phyloP scores from a whole-genome alignment of 1,284 basidiomycete genomes.

The Schizophyllum amplum region DNA sequence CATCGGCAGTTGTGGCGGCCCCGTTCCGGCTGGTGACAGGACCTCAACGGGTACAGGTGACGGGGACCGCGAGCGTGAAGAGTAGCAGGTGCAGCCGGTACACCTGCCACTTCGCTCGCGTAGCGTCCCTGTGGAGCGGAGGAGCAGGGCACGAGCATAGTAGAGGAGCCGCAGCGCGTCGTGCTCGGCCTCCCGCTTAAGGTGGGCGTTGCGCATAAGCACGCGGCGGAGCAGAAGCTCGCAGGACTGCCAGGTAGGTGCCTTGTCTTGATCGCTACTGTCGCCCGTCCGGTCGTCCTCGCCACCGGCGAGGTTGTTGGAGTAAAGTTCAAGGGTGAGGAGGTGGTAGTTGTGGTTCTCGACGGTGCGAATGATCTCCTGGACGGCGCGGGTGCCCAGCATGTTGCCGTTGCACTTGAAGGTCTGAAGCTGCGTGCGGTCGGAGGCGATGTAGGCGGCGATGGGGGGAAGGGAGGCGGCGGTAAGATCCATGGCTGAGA shows the following conservation, averaged over 20 bases:
- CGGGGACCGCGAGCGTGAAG: constrained; percentile 6
- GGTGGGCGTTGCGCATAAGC: constrained; percentile 38
- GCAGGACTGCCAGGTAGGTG: constrained; percentile 28
- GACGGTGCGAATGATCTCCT: constrained; percentile 37
- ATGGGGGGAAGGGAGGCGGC: constrained; percentile 34
- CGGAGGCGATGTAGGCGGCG: constrained; percentile 42
- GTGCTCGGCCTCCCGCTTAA: constrained; percentile 35
- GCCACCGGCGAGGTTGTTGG: constrained; percentile 29
- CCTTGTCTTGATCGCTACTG: too few relatives aligned
- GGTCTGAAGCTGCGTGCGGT: constrained; percentile 41
- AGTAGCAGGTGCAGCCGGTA: constrained; percentile 9
- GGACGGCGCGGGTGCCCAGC: constrained; percentile 37
- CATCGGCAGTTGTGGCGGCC: constrained; percentile 38
- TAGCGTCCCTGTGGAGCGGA: constrained; percentile 18
- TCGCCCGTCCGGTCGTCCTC: constrained; percentile 16
- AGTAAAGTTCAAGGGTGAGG: constrained; percentile 40
- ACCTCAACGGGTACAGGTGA: not conserved
- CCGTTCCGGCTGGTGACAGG: not conserved
- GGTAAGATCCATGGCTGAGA: constrained; percentile 47
- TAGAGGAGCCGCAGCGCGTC: constrained; percentile 46
- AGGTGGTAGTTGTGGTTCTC: constrained; percentile 42
- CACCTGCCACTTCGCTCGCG: constrained; percentile 1
- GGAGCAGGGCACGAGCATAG: constrained; percentile 42
- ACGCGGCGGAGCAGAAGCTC: constrained; percentile 31
- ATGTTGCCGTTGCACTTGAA: constrained; percentile 52